Evolutionary conservation across 371 early-diverging fungal species (phyloP), one percentile per base, ranked within the genome.

Genomic region (Parasitella parasitica): DNA sequence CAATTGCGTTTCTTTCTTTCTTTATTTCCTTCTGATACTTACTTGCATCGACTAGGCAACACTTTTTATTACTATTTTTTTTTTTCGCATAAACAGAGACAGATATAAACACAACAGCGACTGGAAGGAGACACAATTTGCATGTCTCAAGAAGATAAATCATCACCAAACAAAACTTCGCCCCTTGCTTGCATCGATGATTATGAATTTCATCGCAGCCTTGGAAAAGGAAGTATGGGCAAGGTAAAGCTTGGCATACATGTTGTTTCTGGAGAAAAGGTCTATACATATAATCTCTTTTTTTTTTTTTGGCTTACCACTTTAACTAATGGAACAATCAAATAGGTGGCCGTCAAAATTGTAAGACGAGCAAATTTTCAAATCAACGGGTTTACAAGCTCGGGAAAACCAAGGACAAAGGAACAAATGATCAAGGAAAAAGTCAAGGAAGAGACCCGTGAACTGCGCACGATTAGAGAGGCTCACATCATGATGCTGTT

Each of bases 401-500:
- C 32, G 11, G 34, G 58, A 16, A 34, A 49, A 56, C 62, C 52
- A 38, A n/a, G 22, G 34, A 59, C 55, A 38, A 66, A 66, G 53
- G 61, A 66, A n/a, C 67, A 66, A 38, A 61, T 39, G 32, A 18
- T 43, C 6, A 64, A 58, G 18, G 41, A 66, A 37, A 75, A 75
- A 39, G 69, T 65, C 48, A 74, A 70, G 20, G 83, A 84, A 43
- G 87, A 91, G 43, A 88, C 86, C 57, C 85, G 91, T 36, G 97
- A 98, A 69, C 79, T 88, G 28, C 84, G 99, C 39, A 93, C 97
- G 4, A 87, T 95, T 35, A 87, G 99, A 30, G 94, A 93, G 70
- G 89, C 91, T 1, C 87, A 97, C 15, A 93, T 98, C 39, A 92
- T 95, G 82, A 84, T 92, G 76, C 83, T 99, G 3, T 75, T 98